A percentile compares a stretch with the other conserved stretches of the same genome.
Conservation (phyloP, 306 rosid species). For the Prunus fruticosa region DNA sequence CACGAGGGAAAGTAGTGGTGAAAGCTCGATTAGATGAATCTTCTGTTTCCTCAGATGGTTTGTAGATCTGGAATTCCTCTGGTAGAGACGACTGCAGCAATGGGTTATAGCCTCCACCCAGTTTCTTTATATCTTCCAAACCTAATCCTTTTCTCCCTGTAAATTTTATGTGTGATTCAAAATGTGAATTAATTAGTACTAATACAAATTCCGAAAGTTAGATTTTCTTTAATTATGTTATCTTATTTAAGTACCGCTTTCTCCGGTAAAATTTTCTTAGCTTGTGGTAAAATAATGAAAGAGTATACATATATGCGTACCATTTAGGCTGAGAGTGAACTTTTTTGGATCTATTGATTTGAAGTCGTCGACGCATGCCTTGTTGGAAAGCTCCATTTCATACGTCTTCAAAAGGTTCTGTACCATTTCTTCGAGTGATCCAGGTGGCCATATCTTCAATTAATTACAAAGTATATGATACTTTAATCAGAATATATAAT, state of each 20-base stretch:
- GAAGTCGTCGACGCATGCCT: conserved; percentile 26
- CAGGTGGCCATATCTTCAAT: conserved; percentile 53
- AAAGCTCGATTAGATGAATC: conserved; percentile 47
- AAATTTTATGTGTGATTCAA: not conserved
- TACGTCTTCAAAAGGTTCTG: conserved; percentile 51
- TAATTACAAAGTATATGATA: too few relatives aligned
- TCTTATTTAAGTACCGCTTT: too few relatives aligned
- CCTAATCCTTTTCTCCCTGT: conserved; percentile 46
- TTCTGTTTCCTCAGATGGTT: conserved; percentile 46
- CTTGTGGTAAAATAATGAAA: too few relatives aligned
- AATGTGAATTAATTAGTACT: too few relatives aligned
- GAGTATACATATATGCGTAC: conserved; percentile 14
- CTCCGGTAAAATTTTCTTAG: too few relatives aligned
- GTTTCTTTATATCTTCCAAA: conserved; percentile 38
- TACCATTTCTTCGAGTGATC: conserved; percentile 54
- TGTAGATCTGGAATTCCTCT: conserved; percentile 38
- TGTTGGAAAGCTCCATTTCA: conserved; percentile 63
- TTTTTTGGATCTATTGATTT: conserved; percentile 41
- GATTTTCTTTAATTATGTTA: too few relatives aligned
- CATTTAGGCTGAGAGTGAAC: conserved; percentile 47
- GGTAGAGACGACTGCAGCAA: conserved; percentile 55
- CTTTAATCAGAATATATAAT: not conserved
- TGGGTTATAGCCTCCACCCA: conserved; percentile 57
- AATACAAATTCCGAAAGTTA: too few relatives aligned
- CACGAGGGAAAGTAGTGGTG: conserved; percentile 58